Percentiles rank a stretch among this genome's conserved stretches.
Conservation (phyloP, 768 basidiomycete species). For the Mycena polygramma region DNA sequence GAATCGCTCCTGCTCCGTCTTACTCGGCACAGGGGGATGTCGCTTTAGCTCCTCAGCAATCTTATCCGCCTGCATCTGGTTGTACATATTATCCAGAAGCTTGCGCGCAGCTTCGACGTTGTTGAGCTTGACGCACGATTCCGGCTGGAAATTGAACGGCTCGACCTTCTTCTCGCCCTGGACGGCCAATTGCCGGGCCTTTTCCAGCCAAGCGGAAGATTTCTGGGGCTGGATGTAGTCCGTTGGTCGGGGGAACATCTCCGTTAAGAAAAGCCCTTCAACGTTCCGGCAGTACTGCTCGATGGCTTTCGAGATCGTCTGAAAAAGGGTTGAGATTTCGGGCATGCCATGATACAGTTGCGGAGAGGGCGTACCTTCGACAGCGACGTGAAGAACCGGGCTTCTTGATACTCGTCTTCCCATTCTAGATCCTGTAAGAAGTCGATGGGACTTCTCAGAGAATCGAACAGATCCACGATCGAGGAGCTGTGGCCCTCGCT, state of each 20-base stretch:
- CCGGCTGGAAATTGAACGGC: constrained; percentile 93
- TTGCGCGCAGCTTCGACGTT: constrained; percentile 94
- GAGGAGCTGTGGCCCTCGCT: constrained; percentile 93
- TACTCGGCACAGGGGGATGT: constrained; percentile 80
- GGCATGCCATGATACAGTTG: background rate
- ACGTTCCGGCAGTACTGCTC: constrained; percentile 92
- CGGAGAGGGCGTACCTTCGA: constrained; percentile 71
- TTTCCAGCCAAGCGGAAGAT: constrained; percentile 90
- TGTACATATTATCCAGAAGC: constrained; percentile 94
- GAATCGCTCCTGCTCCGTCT: constrained; percentile 75
- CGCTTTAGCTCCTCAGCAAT: constrained; percentile 74
- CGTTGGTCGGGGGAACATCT: constrained; percentile 90
- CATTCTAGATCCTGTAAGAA: constrained; percentile 93
- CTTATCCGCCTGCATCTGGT: constrained; percentile 90
- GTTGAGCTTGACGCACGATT: constrained; percentile 98
- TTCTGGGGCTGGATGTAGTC: constrained; percentile 89
- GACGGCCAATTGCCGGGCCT: constrained; percentile 80
- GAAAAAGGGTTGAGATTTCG: constrained; percentile 12
- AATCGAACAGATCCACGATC: constrained; percentile 96
- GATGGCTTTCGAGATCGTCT: constrained; percentile 93
- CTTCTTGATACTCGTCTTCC: constrained; percentile 91
- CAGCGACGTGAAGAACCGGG: constrained; percentile 89
- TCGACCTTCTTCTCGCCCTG: constrained; percentile 92
- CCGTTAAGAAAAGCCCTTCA: constrained; percentile 91
- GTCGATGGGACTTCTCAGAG: constrained; percentile 88